A percentile compares a stretch with the other conserved stretches of the same genome.
phyloP scores from a whole-genome alignment of 352 stramenopile genomes.

The Pythium scleroteichum region DNA sequence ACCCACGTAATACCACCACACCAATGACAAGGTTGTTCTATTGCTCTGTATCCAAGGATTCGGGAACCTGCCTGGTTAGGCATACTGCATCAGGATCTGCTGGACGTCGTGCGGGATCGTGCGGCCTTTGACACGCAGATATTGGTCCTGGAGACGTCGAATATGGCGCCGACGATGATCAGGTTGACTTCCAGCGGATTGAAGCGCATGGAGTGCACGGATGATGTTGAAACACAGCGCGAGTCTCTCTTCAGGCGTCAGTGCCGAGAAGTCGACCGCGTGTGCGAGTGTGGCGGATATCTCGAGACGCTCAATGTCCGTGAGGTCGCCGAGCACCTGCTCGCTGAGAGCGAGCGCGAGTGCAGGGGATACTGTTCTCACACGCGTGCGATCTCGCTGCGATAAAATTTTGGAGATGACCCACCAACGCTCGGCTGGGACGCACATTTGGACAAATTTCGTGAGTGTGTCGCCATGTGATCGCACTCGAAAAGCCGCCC shows the following conservation, averaged over 20 bases:
- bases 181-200: background rate
- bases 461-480: background rate
- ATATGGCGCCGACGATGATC: conserved; percentile 12
- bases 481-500: conserved; percentile 1
- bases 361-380: background rate
- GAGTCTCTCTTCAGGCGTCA: background rate
- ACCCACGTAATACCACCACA: too few relatives aligned
- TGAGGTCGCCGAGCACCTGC: background rate
- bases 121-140: background rate
- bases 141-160: conserved; percentile 5
- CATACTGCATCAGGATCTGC: conserved; percentile 4
- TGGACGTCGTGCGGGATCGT: conserved; percentile 1
- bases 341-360: conserved; percentile 6
- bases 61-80: background rate
- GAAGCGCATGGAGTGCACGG: conserved; percentile 3
- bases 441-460: background rate
- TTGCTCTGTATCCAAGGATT: too few relatives aligned
- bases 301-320: conserved; percentile 9
- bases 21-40: too few relatives aligned
- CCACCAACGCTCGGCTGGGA: conserved; percentile 11
- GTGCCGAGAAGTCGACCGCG: conserved; percentile 1
- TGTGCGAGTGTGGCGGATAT: background rate
- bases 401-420: conserved; percentile 14
- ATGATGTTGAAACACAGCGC: conserved; percentile 8
- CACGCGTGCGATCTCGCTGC: background rate